Evolutionary conservation across 305 asterid species (phyloP).

Genomic region (Fraxinus sp.): DNA sequence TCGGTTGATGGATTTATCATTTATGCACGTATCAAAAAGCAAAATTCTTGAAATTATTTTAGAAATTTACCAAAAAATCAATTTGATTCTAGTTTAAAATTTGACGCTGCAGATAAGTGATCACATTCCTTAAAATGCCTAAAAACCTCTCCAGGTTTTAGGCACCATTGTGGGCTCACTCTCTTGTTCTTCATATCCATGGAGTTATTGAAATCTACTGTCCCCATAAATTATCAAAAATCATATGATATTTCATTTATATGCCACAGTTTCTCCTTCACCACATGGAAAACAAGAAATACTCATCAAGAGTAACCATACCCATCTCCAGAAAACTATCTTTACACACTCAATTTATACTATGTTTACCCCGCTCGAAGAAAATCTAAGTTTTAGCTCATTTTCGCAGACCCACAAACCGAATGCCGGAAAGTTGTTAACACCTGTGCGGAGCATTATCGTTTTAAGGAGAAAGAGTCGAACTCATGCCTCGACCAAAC

Average conservation of each 20-base stretch:
- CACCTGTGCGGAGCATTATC: no score
- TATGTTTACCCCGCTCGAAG: slow-evolving; percentile 33
- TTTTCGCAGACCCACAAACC: slow-evolving; percentile 46
- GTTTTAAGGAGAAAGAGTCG: no score
- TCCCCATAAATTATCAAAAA: slow-evolving; percentile 29
- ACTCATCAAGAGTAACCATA: slow-evolving; percentile 29
- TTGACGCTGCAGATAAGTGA: not conserved
- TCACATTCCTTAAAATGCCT: not conserved
- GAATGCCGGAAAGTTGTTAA: slow-evolving; percentile 15
- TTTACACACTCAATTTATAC: slow-evolving; percentile 28
- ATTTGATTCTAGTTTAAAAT: not conserved
- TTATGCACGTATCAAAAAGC: not conserved
- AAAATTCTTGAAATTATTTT: not conserved
- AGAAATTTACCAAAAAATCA: not conserved
- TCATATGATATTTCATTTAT: slow-evolving; percentile 30
- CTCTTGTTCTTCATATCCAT: slow-evolving; percentile 16
- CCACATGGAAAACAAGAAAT: slow-evolving; percentile 35
- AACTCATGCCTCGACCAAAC: no score
- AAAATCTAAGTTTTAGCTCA: slow-evolving; percentile 59
- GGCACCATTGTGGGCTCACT: not conserved
- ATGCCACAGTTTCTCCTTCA: slow-evolving; percentile 25
- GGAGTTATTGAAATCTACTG: slow-evolving; percentile 46
- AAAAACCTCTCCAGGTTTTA: not conserved
- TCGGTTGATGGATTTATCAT: not conserved
- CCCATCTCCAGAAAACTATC: slow-evolving; percentile 29